Evolutionary conservation across 305 asterid species (phyloP), one percentile per base, ranked within the genome.

Genomic region (Fraxinus greggii): DNA sequence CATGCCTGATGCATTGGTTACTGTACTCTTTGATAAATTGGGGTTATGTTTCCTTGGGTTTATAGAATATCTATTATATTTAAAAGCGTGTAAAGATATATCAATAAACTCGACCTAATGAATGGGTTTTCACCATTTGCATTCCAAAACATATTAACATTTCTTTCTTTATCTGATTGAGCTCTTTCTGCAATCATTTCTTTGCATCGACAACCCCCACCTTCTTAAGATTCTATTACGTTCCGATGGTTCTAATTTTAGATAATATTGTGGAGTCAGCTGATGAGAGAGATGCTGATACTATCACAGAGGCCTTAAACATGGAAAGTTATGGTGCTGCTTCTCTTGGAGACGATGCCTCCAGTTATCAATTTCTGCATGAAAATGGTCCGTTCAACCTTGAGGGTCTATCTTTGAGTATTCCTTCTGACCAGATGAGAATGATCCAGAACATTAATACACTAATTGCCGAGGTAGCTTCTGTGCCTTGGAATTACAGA

Each of bases 341-440:
- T 65, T 63, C 78, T 84, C 87, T 24, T 74, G 88, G 83, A 86
- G 87, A 78, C 79, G 91, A 83, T 77, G 90, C 81, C 77, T 67
- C 89, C 78, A 81, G 83, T 85, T 81, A 88, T 84, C 89, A 88
- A 75, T 80, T 85, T 80, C 83, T 88, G 63, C 90, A 87, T 81
- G 92, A 92, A 80, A 87, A 79, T 85, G 80, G 86, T 63, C 85
- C 84, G 77, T 88, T 91, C 82, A 85, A 78, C 81, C 89, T 89
- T 75, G 94, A 88, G 72, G 91, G 87, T 86, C 87, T 85, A 80
- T 88, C 90, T 35, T 82, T 72, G 84, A 86, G 88, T 63, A 90
- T 97, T 85, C 98, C 99, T 83, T 79, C 95, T 76, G 99, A 95
- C 80, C 99, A 97, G 88, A 90, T 88, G 85, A 95, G 97, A 89